These are phyloP conservation scores for Paramecium tetraurelia DNA, from an alignment of 73 alveolate genomes.

Conservation along the genomic window DNA sequence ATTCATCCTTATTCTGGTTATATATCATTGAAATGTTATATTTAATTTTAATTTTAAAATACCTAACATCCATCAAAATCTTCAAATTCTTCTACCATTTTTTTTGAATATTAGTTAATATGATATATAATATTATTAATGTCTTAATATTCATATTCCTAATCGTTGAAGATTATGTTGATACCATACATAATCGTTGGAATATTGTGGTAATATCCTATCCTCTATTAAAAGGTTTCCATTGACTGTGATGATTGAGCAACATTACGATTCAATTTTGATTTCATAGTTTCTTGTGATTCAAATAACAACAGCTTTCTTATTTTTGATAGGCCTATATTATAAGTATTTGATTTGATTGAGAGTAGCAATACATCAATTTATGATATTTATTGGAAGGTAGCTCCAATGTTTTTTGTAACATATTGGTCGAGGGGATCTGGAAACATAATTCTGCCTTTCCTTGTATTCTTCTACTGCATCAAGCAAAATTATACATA, in stretches of 20 bases:
- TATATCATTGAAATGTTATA: neutral
- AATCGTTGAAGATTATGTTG: constrained; percentile 26
- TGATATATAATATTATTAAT: neutral
- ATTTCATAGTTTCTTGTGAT: neutral
- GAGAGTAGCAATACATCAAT: constrained; percentile 42
- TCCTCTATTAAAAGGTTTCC: neutral
- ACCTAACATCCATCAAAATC: too few species aligned
- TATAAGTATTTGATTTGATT: neutral
- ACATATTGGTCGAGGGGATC: neutral
- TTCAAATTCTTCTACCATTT: neutral
- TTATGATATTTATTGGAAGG: constrained; percentile 57
- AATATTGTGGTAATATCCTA: neutral
- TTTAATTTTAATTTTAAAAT: too few species aligned
- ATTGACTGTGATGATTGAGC: neutral
- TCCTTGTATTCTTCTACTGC: neutral
- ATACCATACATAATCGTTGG: constrained; percentile 26
- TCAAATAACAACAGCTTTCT: neutral
- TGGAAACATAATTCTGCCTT: neutral
- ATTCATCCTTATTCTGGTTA: neutral
- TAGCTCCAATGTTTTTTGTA: constrained; percentile 48
- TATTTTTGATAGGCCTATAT: neutral
- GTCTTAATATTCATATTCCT: constrained; percentile 2
- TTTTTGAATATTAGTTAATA: neutral
- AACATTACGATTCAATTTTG: neutral
- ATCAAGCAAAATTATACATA: constrained; percentile 35